Base-by-base conservation (phyloP, 495 filamentous ascomycete species). In the Podospora australis region DNA sequence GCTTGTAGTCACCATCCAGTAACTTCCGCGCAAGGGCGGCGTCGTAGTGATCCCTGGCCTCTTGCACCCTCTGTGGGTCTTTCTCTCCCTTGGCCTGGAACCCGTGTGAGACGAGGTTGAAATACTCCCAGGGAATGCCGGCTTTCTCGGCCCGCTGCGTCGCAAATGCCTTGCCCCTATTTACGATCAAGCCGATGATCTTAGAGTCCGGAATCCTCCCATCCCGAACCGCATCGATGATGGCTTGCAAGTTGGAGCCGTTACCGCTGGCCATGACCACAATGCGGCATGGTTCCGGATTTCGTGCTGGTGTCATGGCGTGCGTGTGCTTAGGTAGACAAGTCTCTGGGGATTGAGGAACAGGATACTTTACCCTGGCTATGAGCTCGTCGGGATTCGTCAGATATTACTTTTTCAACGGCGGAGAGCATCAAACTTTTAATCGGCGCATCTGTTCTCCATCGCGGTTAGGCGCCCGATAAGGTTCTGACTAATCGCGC, bases 231-330 rank as follows among this genome's bases (percentile, higher is more conserved):
- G 84, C 83, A 66, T 95, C 84, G 58, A 96, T 92, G 30, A 96
- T 76, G 25, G 89, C 89, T 71, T 95, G 89, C 19, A 97, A 80
- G 62, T 96, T 96, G 40, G 86, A 79, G 52, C 91, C 91, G 54
- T 76, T 81, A 60, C 87, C 90, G 48, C 83, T 90, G 56, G 61
- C 60, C 50, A 72, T 57, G 29, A 72, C 68, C 24, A 66, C 39
- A 40, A 72, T 67, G 21, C 63, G 63, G 46, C 66, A 70, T 42
- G 57, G 62, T 9, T 49, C 49, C 9, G 60, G n/a, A n/a, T n/a
- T n/a, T n/a, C n/a, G n/a, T n/a, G n/a, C n/a, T n/a, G n/a, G n/a
- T n/a, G n/a, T n/a, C n/a, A n/a, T n/a, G n/a, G n/a, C n/a, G n/a
- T n/a, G n/a, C n/a, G n/a, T n/a, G n/a, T n/a, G n/a, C n/a, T n/a